Percentiles rank a stretch among this genome's conserved stretches.
These are phyloP conservation scores for Saturnispora hagleri DNA, from an alignment of 805 yeast genomes.

Conservation along the genomic window DNA sequence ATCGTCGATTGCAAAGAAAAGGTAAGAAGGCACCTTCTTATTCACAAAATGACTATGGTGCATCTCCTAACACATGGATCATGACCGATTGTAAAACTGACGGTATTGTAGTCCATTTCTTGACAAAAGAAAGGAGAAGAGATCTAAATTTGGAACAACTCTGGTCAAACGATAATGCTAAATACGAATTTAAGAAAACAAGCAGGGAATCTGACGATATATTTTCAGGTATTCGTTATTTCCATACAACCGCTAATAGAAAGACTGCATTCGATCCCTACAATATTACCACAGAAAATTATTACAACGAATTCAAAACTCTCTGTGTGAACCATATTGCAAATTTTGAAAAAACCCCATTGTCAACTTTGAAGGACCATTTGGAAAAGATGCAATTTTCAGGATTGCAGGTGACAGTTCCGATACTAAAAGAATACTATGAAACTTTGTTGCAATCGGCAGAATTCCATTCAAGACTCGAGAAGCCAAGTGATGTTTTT, in stretches of 20 bases:
- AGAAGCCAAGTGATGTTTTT: slow-evolving; percentile 12
- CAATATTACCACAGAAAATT: slow-evolving; percentile 12
- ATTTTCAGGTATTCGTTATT: slow-evolving; percentile 37
- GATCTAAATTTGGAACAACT: slow-evolving; percentile 64
- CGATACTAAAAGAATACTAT: slow-evolving; percentile 16
- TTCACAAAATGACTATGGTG: slow-evolving; percentile 50
- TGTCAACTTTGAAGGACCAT: slow-evolving; percentile 16
- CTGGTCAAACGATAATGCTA: slow-evolving; percentile 32
- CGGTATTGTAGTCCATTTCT: slow-evolving; percentile 58
- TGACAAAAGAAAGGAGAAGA: slow-evolving; percentile 60
- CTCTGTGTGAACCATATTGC: slow-evolving; percentile 16
- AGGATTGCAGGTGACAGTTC: slow-evolving; percentile 19
- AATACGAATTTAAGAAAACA: slow-evolving; percentile 8
- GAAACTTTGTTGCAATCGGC: slow-evolving; percentile 21
- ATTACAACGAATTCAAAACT: slow-evolving; percentile 13
- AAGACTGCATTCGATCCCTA: slow-evolving; percentile 9
- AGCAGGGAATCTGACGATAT: slow-evolving; percentile 32
- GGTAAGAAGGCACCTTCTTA: slow-evolving; percentile 46
- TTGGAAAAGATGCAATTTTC: slow-evolving; percentile 23
- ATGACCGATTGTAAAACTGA: slow-evolving; percentile 61
- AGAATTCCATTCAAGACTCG: slow-evolving; percentile 18
- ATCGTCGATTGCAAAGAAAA: slow-evolving; percentile 42
- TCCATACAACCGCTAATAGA: slow-evolving; percentile 29
- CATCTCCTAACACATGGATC: slow-evolving; percentile 67
- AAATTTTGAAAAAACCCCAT: slow-evolving; percentile 15